Evolutionary conservation across 768 basidiomycete genomes (phyloP).

Genomic region (Rhizopogon roseolus): DNA sequence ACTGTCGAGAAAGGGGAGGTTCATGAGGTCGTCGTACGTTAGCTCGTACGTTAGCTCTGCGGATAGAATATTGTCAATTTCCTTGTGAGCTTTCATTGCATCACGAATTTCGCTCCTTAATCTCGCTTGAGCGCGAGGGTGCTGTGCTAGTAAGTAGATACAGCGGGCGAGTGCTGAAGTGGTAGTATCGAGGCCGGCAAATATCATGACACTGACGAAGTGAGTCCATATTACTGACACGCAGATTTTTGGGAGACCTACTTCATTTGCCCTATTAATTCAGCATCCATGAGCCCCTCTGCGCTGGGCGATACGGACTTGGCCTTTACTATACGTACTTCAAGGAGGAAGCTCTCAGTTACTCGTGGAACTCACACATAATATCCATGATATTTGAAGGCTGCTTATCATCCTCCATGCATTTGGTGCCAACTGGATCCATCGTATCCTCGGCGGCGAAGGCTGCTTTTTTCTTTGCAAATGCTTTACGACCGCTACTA

Average conservation of each 20-base stretch:
- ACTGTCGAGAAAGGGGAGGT: constrained; percentile 33
- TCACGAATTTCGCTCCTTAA: constrained; percentile 31
- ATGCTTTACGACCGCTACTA: constrained; percentile 33
- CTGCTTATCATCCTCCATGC: constrained; percentile 11
- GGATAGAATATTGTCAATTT: neutral
- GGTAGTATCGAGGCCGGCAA: constrained; percentile 42
- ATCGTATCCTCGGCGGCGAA: constrained; percentile 16
- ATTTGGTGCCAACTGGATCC: neutral
- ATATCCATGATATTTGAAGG: constrained; percentile 41
- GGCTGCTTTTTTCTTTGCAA: constrained; percentile 30
- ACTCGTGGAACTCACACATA: constrained; percentile 32
- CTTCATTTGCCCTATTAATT: constrained; percentile 50
- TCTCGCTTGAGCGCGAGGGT: constrained; percentile 34
- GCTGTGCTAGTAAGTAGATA: constrained; percentile 30
- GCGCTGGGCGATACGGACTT: constrained; percentile 29
- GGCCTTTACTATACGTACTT: constrained; percentile 24
- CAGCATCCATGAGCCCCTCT: constrained; percentile 37
- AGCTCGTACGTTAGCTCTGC: constrained; percentile 24
- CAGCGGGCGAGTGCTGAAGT: constrained; percentile 34
- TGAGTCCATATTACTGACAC: no score
- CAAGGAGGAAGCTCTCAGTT: neutral
- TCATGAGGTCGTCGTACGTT: constrained; percentile 33
- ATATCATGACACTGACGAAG: constrained; percentile 33
- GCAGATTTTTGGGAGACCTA: constrained; percentile 16
- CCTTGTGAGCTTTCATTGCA: constrained; percentile 7